Evolutionary conservation across 257 asterid genomes (phyloP).

Genomic region (Forsythia suspensa): DNA sequence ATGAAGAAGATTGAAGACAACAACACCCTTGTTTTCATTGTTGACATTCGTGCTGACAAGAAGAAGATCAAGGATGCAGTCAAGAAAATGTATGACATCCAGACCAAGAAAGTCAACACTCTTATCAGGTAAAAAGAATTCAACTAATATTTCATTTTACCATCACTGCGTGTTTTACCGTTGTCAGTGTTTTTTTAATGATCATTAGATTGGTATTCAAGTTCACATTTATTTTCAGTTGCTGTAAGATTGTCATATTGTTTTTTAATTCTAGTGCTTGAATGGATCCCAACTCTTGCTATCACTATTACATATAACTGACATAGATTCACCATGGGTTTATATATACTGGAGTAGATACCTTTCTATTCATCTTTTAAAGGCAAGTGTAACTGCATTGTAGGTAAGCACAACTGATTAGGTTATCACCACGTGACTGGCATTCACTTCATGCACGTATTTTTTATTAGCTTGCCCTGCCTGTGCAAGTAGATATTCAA

Average conservation of each 20-base stretch:
- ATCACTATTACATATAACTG: not conserved
- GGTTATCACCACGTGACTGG: not conserved
- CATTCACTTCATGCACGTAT: not conserved
- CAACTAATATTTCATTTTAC: not conserved
- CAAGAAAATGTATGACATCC: constrained; percentile 60
- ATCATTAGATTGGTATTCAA: not conserved
- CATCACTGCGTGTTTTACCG: not conserved
- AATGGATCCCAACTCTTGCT: not conserved
- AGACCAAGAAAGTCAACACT: constrained; percentile 57
- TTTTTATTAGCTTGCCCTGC: not conserved
- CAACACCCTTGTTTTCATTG: constrained; percentile 57
- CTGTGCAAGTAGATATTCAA: not conserved
- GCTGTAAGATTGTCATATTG: not conserved
- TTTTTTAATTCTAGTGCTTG: not conserved
- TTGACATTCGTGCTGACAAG: constrained; percentile 57
- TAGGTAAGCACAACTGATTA: not conserved
- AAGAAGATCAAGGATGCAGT: constrained; percentile 61
- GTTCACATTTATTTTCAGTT: not conserved
- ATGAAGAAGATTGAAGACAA: constrained; percentile 68
- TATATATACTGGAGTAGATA: not conserved
- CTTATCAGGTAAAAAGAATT: constrained; percentile 47
- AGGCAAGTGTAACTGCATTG: not conserved
- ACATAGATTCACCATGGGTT: not conserved
- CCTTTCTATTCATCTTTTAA: not conserved
- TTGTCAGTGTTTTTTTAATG: not conserved